Percentiles rank a stretch among this genome's conserved stretches.
These are phyloP conservation scores for Stagonosporopsis rhizophila DNA, from an alignment of 2,329 filamentous ascomycete species.

Conservation along the genomic window DNA sequence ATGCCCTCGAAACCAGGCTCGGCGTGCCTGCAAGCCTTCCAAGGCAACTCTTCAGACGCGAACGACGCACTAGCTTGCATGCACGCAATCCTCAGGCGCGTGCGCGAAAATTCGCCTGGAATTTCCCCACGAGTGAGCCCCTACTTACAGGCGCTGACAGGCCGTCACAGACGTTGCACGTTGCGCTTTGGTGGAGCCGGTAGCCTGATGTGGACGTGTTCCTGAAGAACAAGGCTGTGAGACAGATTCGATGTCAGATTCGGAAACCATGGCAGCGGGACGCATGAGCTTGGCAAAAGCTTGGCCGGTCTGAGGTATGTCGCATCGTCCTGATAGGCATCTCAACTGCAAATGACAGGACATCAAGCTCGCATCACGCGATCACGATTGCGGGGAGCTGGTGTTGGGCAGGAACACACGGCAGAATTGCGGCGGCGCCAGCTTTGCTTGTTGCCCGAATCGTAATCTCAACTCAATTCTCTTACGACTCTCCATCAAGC, in stretches of 20 bases:
- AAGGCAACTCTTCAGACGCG: constrained; percentile 16
- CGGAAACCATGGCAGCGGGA: constrained; percentile 16
- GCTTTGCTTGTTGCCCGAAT: background rate
- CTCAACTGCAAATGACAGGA: background rate
- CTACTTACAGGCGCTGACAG: constrained; percentile 5
- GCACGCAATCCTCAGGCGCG: constrained; percentile 15
- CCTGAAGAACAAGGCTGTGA: constrained; percentile 23
- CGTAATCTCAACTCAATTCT: background rate
- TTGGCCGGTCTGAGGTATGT: constrained; percentile 24
- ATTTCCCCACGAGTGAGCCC: constrained; percentile 24
- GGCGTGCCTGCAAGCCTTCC: constrained; percentile 2
- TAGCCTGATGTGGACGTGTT: constrained; percentile 8
- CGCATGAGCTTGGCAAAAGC: constrained; percentile 31
- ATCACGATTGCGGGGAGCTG: background rate
- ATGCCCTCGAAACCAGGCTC: constrained; percentile 12
- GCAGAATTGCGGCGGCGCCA: background rate
- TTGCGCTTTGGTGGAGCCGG: constrained; percentile 20
- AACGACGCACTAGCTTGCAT: constrained; percentile 22
- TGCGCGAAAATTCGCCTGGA: constrained; percentile 2
- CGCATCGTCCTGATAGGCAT: constrained; percentile 6
- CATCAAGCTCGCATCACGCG: background rate
- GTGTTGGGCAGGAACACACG: background rate
- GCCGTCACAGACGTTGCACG: constrained; percentile 23
- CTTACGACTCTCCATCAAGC: background rate
- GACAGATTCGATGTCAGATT: constrained; percentile 29